Evolutionary conservation across 345 rosid genomes (phyloP).

Genomic region (Boechera divaricarpa): DNA sequence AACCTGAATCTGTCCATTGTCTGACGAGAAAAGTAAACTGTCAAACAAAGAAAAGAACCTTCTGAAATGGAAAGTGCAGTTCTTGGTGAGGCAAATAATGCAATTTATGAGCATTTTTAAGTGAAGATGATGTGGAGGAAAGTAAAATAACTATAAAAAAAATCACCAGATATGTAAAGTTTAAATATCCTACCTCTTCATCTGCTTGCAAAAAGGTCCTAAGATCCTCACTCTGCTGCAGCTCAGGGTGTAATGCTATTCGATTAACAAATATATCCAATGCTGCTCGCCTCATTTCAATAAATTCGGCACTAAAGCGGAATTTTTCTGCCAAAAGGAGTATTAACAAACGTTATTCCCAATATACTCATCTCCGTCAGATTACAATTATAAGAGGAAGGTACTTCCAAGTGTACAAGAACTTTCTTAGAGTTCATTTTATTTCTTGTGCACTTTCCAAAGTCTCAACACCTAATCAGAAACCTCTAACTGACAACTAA

Average conservation of each 20-base stretch:
- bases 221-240: conserved; percentile 92
- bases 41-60: conserved; percentile 16
- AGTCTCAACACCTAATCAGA: conserved; percentile 11
- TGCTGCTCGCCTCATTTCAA: conserved; percentile 94
- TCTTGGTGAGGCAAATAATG: conserved; percentile 1
- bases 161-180: conserved; percentile 7
- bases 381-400: not conserved
- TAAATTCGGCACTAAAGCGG: conserved; percentile 96
- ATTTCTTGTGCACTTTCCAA: conserved; percentile 1
- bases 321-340: conserved; percentile 76
- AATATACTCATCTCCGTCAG: not conserved
- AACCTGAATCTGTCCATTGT: conserved; percentile 96
- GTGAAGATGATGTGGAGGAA: conserved; percentile 3
- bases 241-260: conserved; percentile 84
- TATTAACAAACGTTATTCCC: conserved; percentile 5
- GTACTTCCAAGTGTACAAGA: not conserved
- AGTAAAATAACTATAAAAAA: not conserved
- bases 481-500: not conserved
- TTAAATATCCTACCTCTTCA: conserved; percentile 72
- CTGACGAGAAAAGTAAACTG: conserved; percentile 53
- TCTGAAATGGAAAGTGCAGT: conserved; percentile 10
- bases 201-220: conserved; percentile 96
- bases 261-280: conserved; percentile 88
- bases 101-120: conserved; percentile 1
- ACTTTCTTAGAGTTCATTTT: not conserved